Percentiles rank a stretch among this genome's conserved stretches.
Evolutionary conservation across 805 yeast species (phyloP).

Genomic region (Candida andamanensis): DNA sequence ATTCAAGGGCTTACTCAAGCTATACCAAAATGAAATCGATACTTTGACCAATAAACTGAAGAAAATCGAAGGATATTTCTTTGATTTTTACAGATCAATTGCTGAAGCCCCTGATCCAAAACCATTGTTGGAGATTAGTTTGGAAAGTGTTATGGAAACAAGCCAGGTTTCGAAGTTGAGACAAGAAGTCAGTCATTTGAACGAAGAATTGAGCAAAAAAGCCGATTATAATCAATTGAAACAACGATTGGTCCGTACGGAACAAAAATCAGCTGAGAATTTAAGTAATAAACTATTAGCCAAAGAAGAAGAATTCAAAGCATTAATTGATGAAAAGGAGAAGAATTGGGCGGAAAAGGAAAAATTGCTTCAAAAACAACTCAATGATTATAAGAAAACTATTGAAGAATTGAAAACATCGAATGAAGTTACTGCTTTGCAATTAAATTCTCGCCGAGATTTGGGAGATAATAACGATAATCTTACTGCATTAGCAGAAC

Average conservation of each 20-base stretch:
- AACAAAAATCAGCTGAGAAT: conserved; percentile 54
- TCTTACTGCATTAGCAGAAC: conserved; percentile 40
- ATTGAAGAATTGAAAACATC: conserved; percentile 61
- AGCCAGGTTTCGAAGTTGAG: conserved; percentile 49
- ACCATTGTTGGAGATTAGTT: conserved; percentile 67
- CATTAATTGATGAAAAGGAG: conserved; percentile 68
- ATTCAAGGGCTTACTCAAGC: conserved; percentile 61
- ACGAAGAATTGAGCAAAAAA: conserved; percentile 54
- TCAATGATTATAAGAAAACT: conserved; percentile 47
- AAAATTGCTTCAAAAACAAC: conserved; percentile 44
- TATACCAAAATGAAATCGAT: conserved; percentile 88
- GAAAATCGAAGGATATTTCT: conserved; percentile 64
- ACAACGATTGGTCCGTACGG: conserved; percentile 53
- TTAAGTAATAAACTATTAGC: conserved; percentile 53
- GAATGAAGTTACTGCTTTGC: conserved; percentile 60
- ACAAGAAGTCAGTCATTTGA: conserved; percentile 44
- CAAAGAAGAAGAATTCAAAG: conserved; percentile 68
- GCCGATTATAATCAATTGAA: conserved; percentile 81
- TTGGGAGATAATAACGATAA: conserved; percentile 26
- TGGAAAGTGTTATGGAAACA: conserved; percentile 55
- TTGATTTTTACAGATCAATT: conserved; percentile 66
- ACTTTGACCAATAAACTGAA: conserved; percentile 72
- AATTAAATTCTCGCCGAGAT: conserved; percentile 45
- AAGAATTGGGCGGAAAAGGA: conserved; percentile 62
- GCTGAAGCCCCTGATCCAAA: conserved; percentile 94